Evolutionary conservation across 306 rosid species (phyloP).

Genomic region (Spatholobus suberectus): DNA sequence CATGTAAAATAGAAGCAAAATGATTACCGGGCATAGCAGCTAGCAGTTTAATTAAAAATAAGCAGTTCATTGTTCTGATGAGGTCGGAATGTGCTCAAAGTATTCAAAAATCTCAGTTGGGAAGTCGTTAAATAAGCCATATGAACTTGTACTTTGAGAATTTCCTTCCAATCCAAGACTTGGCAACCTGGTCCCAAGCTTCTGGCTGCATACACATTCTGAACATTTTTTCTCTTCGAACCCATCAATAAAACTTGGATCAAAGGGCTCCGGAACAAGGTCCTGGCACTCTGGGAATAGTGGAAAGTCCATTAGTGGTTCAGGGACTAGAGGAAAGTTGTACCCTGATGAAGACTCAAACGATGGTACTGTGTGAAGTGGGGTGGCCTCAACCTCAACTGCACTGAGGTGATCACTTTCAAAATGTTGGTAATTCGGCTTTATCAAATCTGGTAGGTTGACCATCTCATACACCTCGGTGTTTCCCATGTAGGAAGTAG

Average conservation of each 20-base stretch:
- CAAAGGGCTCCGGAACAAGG: constrained; percentile 37
- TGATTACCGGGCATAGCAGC: not conserved
- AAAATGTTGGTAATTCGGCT: constrained; percentile 42
- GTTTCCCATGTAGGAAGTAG: constrained; percentile 38
- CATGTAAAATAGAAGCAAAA: constrained; percentile 23
- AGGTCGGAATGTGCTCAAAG: constrained; percentile 51
- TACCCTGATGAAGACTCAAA: constrained; percentile 48
- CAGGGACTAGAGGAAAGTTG: constrained; percentile 44
- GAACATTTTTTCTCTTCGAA: constrained; percentile 41
- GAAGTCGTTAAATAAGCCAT: constrained; percentile 53
- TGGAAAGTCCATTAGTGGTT: constrained; percentile 45
- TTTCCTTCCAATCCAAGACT: constrained; percentile 41
- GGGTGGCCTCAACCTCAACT: constrained; percentile 46
- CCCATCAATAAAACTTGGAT: constrained; percentile 25
- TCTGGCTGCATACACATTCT: constrained; percentile 34
- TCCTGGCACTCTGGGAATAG: constrained; percentile 43
- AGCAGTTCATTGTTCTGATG: constrained; percentile 37
- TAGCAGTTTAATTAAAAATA: not conserved
- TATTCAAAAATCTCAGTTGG: constrained; percentile 59
- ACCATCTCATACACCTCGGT: constrained; percentile 47
- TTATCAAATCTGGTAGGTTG: constrained; percentile 45
- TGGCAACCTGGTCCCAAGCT: constrained; percentile 40
- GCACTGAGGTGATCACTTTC: constrained; percentile 25
- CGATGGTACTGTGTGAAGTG: constrained; percentile 45
- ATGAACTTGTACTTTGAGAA: constrained; percentile 34